Evolutionary conservation across 2,329 filamentous ascomycete genomes (phyloP), one percentile per base, ranked within the genome.

Genomic region (Aspergillus tamarii): DNA sequence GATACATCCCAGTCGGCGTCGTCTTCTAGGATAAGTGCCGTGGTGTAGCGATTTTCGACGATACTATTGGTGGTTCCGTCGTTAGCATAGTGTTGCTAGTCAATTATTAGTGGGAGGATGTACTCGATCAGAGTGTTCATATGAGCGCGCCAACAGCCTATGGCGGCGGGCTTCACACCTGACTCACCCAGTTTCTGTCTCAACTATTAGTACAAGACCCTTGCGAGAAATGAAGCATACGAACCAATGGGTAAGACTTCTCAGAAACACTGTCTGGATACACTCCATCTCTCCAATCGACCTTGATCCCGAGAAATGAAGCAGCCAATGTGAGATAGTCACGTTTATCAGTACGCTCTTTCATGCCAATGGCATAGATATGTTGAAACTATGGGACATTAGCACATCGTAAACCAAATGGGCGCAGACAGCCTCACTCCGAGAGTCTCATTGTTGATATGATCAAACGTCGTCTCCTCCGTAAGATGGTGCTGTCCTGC

Each of bases 1-100:
- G 79, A 75, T 14, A 87, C 72, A 61, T 87, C 85, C 85, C 85
- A 88, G 73, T 88, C 85, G 23, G 81, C 79, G 61, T 87, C 85
- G 67, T 87, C 85, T 68, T 88, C 85, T 30, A 87, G 70, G 32
- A 87, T 83, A 2, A 87, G 73, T 0, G 83, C 84, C 1, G 81
- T 83, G 1, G 77, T 74, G 3, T 85, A 67, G 46, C 81, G 79
- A 12, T 80, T 72, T n/a, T 80, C 74, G 14, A 86, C 77, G 14
- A 87, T 74, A 26, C 77, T 78, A 23, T 23, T 23, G 14, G 10
- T 50, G 14, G 19, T n/a, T 11, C 9, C 14, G 16, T 48, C 19
- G 10, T 19, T 19, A 43, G n/a, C 1, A 26, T 43, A 28, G 9
- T 28, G 12, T 28, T 26, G 10, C 30, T 5, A 19, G 5, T 26